These are phyloP conservation scores for Sechiopsis laciniata DNA, from an alignment of 306 rosid genomes.

Conservation along the genomic window DNA sequence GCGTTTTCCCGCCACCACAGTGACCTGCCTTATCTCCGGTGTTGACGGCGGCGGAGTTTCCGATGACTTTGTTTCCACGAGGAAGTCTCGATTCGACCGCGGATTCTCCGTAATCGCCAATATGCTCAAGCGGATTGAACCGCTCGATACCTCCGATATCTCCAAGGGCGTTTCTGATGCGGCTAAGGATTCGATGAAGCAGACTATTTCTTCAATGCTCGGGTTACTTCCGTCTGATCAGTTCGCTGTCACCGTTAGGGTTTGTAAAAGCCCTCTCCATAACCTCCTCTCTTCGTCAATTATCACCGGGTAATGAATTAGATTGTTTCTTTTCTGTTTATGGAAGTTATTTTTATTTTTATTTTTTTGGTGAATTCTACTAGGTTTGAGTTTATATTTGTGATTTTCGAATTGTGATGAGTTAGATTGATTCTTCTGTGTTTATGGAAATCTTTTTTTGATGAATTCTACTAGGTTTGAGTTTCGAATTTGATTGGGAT, in stretches of 20 bases:
- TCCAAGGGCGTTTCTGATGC: slow-evolving; percentile 75
- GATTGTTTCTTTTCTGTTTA: background rate
- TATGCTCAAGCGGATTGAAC: slow-evolving; percentile 77
- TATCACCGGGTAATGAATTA: slow-evolving; percentile 65
- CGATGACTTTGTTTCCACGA: slow-evolving; percentile 82
- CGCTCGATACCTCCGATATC: slow-evolving; percentile 70
- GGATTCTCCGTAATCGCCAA: slow-evolving; percentile 81
- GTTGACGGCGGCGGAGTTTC: slow-evolving; percentile 68
- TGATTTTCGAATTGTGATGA: too few relatives aligned
- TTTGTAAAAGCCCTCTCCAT: slow-evolving; percentile 57
- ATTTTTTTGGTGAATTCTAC: too few relatives aligned
- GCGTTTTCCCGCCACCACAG: slow-evolving; percentile 19
- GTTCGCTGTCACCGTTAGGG: slow-evolving; percentile 61
- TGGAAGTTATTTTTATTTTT: too few relatives aligned
- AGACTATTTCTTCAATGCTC: slow-evolving; percentile 90
- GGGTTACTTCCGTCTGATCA: slow-evolving; percentile 89
- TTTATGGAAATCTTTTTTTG: background rate
- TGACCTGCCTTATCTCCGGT: slow-evolving; percentile 54
- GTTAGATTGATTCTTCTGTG: too few relatives aligned
- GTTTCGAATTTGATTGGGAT: background rate
- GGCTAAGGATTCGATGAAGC: slow-evolving; percentile 86
- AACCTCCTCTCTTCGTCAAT: slow-evolving; percentile 78
- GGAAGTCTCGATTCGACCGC: slow-evolving; percentile 53
- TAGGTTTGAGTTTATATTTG: too few relatives aligned
- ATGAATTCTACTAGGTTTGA: background rate